Evolutionary conservation across 106 monocot species (phyloP).

Genomic region (Posidonia australis): DNA sequence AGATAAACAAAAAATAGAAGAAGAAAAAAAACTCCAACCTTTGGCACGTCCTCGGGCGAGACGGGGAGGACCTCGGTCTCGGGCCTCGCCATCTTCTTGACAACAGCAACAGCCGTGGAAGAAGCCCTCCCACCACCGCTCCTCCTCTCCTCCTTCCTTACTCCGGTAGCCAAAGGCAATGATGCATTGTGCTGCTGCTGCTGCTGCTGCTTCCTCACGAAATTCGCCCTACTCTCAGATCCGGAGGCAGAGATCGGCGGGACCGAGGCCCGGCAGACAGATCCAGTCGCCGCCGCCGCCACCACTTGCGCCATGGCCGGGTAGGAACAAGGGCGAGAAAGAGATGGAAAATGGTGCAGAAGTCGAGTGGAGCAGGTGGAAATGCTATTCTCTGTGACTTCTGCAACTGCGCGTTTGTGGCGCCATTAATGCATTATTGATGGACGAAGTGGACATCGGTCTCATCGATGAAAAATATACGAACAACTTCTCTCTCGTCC

Average conservation of each 20-base stretch:
- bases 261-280: background rate
- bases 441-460: too few relatives aligned
- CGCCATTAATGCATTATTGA: too few relatives aligned
- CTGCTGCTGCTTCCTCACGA: background rate
- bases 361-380: background rate
- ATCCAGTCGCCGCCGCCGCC: background rate
- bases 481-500: too few relatives aligned
- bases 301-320: background rate
- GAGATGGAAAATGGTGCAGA: background rate
- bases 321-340: background rate
- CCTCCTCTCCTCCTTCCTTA: conserved; percentile 3
- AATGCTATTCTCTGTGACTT: background rate
- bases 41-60: conserved; percentile 30
- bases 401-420: too few relatives aligned
- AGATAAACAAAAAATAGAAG: background rate
- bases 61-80: conserved; percentile 34
- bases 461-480: conserved; percentile 4
- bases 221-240: background rate
- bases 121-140: background rate
- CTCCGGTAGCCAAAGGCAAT: background rate
- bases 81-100: conserved; percentile 23
- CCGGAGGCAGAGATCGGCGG: background rate
- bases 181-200: background rate
- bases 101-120: conserved; percentile 12
- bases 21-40: conserved; percentile 13